A percentile compares a stretch with the other conserved stretches of the same genome.
Conservation (phyloP, 2,329 filamentous ascomycete genomes). For the Calonectria fujianensis region DNA sequence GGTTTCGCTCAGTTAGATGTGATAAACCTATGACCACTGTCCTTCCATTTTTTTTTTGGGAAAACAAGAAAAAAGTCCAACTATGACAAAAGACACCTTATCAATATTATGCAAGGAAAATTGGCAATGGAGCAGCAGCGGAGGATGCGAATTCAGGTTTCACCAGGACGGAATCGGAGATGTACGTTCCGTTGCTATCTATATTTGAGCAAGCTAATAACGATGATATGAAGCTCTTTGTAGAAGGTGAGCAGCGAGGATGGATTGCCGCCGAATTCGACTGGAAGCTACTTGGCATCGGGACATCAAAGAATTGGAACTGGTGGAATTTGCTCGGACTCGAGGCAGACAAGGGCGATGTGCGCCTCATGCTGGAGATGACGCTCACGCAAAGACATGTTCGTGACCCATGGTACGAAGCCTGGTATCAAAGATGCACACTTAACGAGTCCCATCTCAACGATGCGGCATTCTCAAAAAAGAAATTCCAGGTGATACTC, state of each 20-base stretch:
- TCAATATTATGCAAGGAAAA: background rate
- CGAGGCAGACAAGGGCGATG: background rate
- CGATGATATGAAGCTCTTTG: background rate
- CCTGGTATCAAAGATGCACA: background rate
- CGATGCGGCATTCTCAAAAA: background rate
- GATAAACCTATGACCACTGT: no score
- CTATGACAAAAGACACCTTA: background rate
- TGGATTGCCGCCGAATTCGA: constrained; percentile 14
- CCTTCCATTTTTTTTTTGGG: no score
- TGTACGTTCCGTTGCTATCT: background rate
- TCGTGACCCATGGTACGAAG: background rate
- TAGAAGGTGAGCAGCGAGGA: background rate
- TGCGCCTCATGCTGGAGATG: constrained; percentile 2
- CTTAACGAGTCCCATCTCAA: constrained; percentile 2
- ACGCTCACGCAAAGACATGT: background rate
- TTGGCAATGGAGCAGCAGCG: background rate
- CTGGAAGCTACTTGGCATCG: constrained; percentile 12
- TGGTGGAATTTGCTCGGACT: constrained; percentile 1
- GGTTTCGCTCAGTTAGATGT: no score
- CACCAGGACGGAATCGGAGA: background rate
- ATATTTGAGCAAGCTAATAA: background rate
- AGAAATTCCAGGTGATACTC: background rate
- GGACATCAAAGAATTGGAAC: background rate
- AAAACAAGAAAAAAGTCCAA: background rate
- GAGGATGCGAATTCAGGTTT: background rate